These are phyloP conservation scores for Fusarium burgessii DNA, from an alignment of 2,329 filamentous ascomycete genomes.

Conservation along the genomic window DNA sequence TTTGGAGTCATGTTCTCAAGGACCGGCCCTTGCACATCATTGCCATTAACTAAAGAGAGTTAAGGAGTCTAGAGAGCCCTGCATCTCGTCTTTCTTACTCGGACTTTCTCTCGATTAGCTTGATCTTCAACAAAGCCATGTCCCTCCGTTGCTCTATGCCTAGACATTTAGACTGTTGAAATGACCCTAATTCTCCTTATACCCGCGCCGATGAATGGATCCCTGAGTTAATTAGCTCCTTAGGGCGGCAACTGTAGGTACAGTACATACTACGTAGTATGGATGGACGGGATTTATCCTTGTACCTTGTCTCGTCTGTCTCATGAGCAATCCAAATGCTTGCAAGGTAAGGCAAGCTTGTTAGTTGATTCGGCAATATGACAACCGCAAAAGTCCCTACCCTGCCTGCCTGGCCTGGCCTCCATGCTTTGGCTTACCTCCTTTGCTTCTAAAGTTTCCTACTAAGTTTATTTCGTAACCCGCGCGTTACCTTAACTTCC, in stretches of 20 bases:
- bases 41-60: background rate
- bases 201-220: slow-evolving; percentile 11
- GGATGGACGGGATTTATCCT: slow-evolving; percentile 8
- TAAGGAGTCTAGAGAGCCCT: background rate
- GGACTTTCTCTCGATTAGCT: slow-evolving; percentile 12
- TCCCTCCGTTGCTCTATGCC: slow-evolving; percentile 14
- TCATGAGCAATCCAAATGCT: slow-evolving; percentile 5
- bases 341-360: slow-evolving; percentile 21
- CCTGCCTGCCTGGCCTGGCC: background rate
- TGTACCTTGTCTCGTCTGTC: slow-evolving; percentile 28
- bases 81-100: background rate
- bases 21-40: slow-evolving; percentile 25
- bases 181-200: slow-evolving; percentile 18
- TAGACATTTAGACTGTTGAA: background rate
- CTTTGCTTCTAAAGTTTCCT: slow-evolving; percentile 16
- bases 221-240: background rate
- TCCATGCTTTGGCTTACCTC: slow-evolving; percentile 3
- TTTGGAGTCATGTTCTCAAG: slow-evolving; percentile 1
- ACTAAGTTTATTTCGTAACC: slow-evolving; percentile 19
- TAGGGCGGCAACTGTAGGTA: background rate
- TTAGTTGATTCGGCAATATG: slow-evolving; percentile 36
- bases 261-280: slow-evolving; percentile 19
- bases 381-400: slow-evolving; percentile 31
- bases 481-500: slow-evolving; percentile 15
- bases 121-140: slow-evolving; percentile 8